Evolutionary conservation across 495 filamentous ascomycete species (phyloP).

Genomic region (Trichoderma virens): DNA sequence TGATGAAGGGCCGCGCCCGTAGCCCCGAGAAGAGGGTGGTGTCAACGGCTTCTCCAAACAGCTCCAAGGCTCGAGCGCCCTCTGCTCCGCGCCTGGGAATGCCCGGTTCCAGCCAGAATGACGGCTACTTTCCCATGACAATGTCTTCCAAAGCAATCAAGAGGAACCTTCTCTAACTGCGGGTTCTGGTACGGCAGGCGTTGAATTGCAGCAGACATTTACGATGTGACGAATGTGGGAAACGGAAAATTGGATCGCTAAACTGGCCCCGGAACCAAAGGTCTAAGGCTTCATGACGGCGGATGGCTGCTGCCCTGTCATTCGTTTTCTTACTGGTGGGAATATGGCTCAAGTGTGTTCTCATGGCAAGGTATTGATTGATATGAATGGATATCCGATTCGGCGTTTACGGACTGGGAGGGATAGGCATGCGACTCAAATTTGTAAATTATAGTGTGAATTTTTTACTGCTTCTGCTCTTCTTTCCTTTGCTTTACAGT

Average conservation of each 20-base stretch:
- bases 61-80: conserved; percentile 29
- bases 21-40: conserved; percentile 17
- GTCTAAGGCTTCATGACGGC: too few relatives aligned
- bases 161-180: neutral
- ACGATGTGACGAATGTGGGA: neutral
- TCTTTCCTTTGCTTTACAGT: neutral
- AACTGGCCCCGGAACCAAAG: too few relatives aligned
- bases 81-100: neutral
- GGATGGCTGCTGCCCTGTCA: too few relatives aligned
- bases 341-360: too few relatives aligned
- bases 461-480: neutral
- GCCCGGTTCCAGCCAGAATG: conserved; percentile 11
- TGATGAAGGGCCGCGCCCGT: conserved; percentile 19
- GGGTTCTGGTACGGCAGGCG: neutral
- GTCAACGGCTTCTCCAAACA: conserved; percentile 25
- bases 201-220: neutral
- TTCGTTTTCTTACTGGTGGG: too few relatives aligned
- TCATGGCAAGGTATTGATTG: too few relatives aligned
- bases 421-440: neutral
- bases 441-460: neutral
- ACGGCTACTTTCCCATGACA: conserved; percentile 20
- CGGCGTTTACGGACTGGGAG: neutral
- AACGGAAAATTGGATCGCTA: neutral
- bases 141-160: conserved; percentile 14
- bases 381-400: neutral